phyloP scores from a whole-genome alignment of 2,329 filamentous ascomycete species.

The Diaporthe velutina region DNA sequence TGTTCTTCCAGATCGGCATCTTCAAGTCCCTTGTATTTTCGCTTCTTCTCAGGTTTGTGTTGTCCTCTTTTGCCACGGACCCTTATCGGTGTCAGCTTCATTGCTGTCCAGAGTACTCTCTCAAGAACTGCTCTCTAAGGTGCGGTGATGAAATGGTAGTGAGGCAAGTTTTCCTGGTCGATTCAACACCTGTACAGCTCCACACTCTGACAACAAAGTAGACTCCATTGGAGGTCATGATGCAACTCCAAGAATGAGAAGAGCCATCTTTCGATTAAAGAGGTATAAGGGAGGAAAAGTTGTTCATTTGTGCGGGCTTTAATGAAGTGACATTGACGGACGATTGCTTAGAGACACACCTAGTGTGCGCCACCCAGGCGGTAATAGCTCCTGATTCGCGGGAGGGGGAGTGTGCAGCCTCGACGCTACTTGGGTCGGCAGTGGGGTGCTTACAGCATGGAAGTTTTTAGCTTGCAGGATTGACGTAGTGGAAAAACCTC shows the following conservation, averaged over 20 bases:
- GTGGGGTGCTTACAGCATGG: conserved; percentile 13
- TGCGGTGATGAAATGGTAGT: neutral
- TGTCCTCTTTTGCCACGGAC: conserved; percentile 60
- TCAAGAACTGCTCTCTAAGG: neutral
- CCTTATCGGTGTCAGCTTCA: conserved; percentile 64
- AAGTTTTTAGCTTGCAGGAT: conserved; percentile 30
- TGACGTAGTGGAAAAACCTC: conserved; percentile 34
- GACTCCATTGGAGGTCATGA: conserved; percentile 9
- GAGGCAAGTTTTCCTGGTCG: neutral
- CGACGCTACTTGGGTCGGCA: neutral
- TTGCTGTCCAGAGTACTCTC: conserved; percentile 41
- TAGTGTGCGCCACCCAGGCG: neutral
- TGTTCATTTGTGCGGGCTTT: neutral
- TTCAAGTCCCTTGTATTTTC: conserved; percentile 13
- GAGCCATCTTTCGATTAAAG: neutral
- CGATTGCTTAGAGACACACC: neutral
- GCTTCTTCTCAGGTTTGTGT: conserved; percentile 42
- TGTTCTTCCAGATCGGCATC: neutral
- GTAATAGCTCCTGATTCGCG: neutral
- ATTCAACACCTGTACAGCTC: conserved; percentile 2
- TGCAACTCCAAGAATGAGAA: neutral
- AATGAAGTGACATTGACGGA: neutral
- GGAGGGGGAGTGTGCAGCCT: neutral
- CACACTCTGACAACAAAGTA: neutral
- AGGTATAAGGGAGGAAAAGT: too few relatives aligned